Percentiles rank a stretch among this genome's conserved stretches.
phyloP scores from a whole-genome alignment of 768 basidiomycete species.

The Psilocybe cyanescens region DNA sequence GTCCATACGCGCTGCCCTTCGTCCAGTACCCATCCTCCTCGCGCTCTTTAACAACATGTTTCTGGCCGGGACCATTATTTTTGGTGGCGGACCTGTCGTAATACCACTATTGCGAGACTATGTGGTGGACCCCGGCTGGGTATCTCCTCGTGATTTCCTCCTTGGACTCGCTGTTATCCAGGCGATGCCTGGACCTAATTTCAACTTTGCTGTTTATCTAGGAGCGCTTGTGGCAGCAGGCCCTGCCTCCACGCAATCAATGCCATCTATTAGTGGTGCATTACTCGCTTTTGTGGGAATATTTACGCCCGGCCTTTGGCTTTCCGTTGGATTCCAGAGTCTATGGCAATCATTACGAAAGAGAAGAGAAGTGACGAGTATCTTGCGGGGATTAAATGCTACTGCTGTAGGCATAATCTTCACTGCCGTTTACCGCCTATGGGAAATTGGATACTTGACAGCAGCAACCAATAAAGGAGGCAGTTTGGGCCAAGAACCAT shows the following conservation, averaged over 20 bases:
- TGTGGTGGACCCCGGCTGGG: conserved; percentile 54
- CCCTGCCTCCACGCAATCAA: conserved; percentile 24
- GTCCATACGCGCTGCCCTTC: conserved; percentile 29
- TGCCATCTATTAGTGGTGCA: conserved; percentile 43
- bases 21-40: conserved; percentile 30
- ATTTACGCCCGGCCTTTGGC: conserved; percentile 49
- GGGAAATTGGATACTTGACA: conserved; percentile 41
- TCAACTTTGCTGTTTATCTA: conserved; percentile 57
- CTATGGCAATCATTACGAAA: conserved; percentile 36
- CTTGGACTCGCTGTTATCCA: conserved; percentile 54
- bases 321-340: conserved; percentile 39
- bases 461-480: conserved; percentile 27
- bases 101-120: conserved; percentile 57
- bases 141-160: conserved; percentile 56
- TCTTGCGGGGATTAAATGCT: conserved; percentile 43
- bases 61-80: conserved; percentile 51
- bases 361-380: conserved; percentile 30
- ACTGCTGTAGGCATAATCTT: conserved; percentile 46
- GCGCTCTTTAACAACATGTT: conserved; percentile 49
- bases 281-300: conserved; percentile 53
- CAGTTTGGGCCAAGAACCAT: conserved; percentile 42
- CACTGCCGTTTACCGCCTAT: conserved; percentile 43
- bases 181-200: conserved; percentile 58
- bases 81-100: conserved; percentile 61
- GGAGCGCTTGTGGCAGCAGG: conserved; percentile 44